phyloP scores from a whole-genome alignment of 78 protist genomes.

The Dictyostelium brefeldianum region DNA sequence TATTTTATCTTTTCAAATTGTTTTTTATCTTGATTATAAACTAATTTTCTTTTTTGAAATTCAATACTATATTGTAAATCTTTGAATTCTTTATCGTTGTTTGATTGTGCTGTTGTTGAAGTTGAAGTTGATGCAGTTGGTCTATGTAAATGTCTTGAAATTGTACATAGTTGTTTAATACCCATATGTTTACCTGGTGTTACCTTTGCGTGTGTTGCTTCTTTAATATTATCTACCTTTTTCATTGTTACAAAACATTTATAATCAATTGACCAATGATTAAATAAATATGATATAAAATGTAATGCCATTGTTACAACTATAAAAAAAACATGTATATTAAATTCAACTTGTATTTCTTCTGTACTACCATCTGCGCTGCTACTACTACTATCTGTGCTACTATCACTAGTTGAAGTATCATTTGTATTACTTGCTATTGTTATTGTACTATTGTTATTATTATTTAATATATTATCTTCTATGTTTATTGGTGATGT shows the following conservation, averaged over 20 bases:
- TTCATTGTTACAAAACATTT: conserved; percentile 26
- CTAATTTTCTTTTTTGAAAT: conserved; percentile 76
- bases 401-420: neutral
- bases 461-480: neutral
- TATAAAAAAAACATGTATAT: conserved; percentile 22
- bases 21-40: conserved; percentile 36
- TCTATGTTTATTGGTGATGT: conserved; percentile 20
- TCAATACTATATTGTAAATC: conserved; percentile 40
- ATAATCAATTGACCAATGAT: conserved; percentile 69
- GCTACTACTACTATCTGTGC: neutral
- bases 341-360: neutral
- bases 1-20: conserved; percentile 54
- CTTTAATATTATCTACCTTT: conserved; percentile 6
- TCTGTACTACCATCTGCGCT: neutral
- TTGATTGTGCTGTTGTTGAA: neutral
- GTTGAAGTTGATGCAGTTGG: neutral
- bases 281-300: conserved; percentile 39
- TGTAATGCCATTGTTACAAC: conserved; percentile 28
- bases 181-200: conserved; percentile 60
- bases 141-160: conserved; percentile 15
- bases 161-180: conserved; percentile 2
- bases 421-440: neutral
- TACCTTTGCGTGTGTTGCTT: conserved; percentile 19
- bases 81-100: conserved; percentile 4
- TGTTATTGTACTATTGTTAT: neutral